Percentiles rank a stretch among this genome's conserved stretches.
Evolutionary conservation across 768 basidiomycete species (phyloP).

Genomic region (Mycena amicta): DNA sequence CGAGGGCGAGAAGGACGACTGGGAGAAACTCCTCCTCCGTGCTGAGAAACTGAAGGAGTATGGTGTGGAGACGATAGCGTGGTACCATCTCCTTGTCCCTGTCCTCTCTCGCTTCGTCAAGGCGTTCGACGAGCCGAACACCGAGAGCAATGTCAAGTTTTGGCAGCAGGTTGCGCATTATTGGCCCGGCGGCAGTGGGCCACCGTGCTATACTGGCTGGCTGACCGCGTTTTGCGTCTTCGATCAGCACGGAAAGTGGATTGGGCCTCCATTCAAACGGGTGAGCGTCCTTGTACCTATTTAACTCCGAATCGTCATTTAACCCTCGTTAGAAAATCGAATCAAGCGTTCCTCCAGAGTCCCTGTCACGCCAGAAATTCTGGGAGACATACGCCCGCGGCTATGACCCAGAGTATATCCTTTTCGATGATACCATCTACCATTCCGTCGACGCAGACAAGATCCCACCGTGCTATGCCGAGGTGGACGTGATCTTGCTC

Average conservation of each 20-base stretch:
- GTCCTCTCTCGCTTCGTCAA: conserved; percentile 39
- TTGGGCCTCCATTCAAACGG: neutral
- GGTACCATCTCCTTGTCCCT: no score
- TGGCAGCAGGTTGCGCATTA: neutral
- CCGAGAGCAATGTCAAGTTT: neutral
- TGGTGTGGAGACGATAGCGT: no score
- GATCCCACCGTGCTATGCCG: no score
- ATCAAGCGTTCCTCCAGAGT: neutral
- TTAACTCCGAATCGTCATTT: neutral
- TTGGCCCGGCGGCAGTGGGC: neutral
- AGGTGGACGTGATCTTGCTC: neutral
- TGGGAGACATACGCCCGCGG: neutral
- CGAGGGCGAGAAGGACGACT: conserved; percentile 43
- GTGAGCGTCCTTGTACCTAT: neutral
- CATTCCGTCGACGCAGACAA: neutral
- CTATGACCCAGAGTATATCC: neutral
- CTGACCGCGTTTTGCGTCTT: neutral
- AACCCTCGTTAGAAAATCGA: no score
- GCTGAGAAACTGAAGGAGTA: conserved; percentile 39
- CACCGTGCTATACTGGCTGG: neutral
- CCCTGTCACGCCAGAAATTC: neutral
- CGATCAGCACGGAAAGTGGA: neutral
- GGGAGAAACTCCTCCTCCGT: conserved; percentile 35
- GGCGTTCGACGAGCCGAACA: conserved; percentile 31
- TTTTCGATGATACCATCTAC: neutral